Conservation (phyloP, 345 rosid genomes). For the Acer saccharum region DNA sequence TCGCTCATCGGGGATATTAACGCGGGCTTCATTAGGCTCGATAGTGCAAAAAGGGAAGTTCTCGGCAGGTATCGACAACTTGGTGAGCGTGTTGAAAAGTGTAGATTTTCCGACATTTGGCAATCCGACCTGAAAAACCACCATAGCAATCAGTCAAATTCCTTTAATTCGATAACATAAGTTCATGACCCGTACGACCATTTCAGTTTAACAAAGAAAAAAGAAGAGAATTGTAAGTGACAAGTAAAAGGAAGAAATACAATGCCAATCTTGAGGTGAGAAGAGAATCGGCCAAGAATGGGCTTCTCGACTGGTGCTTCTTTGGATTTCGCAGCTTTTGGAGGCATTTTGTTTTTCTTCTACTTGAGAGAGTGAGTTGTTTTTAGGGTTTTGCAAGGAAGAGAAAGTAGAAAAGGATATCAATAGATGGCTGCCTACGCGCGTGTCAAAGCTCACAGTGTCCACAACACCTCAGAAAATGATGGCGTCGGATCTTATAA, state of each 20-base stretch:
- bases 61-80: slow-evolving; percentile 94
- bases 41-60: slow-evolving; percentile 98
- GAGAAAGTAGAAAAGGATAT: too few species aligned
- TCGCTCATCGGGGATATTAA: slow-evolving; percentile 87
- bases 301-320: slow-evolving; percentile 93
- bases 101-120: slow-evolving; percentile 99
- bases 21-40: slow-evolving; percentile 96
- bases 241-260: slow-evolving; percentile 34
- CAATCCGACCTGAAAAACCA: slow-evolving; percentile 71
- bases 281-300: slow-evolving; percentile 95
- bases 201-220: neutral
- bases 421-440: too few species aligned
- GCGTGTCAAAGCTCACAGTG: too few species aligned
- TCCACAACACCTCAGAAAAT: too few species aligned
- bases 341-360: slow-evolving; percentile 64
- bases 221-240: neutral
- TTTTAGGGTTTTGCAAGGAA: too few species aligned
- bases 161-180: too few species aligned
- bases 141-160: neutral
- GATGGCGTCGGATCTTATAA: too few species aligned
- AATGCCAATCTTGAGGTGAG: slow-evolving; percentile 99
- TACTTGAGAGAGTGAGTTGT: neutral
- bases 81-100: slow-evolving; percentile 92
- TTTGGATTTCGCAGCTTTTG: slow-evolving; percentile 83
- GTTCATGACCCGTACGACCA: too few species aligned